These are phyloP conservation scores for Abortiporus biennis DNA, from an alignment of 1,284 basidiomycete genomes.

Conservation along the genomic window DNA sequence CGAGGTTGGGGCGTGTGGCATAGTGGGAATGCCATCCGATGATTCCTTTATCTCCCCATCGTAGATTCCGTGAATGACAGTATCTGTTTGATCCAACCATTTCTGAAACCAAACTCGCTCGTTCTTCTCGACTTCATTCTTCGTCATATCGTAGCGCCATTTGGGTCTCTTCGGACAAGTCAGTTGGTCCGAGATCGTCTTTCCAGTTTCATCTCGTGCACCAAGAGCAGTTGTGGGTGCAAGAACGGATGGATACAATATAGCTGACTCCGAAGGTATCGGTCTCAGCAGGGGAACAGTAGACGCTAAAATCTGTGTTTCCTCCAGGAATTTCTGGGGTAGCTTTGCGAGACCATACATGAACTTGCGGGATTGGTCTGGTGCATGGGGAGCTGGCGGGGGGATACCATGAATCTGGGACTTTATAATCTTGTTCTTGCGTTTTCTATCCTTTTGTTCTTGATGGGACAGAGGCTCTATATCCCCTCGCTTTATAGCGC, in stretches of 20 bases:
- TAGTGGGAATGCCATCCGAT: slow-evolving; percentile 22
- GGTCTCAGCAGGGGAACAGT: slow-evolving; percentile 54
- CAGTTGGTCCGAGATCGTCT: slow-evolving; percentile 22
- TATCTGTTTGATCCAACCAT: slow-evolving; percentile 66
- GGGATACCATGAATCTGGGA: slow-evolving; percentile 9
- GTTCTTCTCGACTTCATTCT: slow-evolving; percentile 82
- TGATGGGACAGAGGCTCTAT: slow-evolving; percentile 30
- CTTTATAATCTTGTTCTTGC: slow-evolving; percentile 6
- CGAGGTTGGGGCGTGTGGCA: slow-evolving; percentile 66
- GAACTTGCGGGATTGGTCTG: slow-evolving; percentile 45
- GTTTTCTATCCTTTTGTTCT: slow-evolving; percentile 16
- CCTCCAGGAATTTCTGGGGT: slow-evolving; percentile 55
- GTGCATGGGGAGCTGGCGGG: slow-evolving; percentile 18
- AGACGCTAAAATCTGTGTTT: slow-evolving; percentile 54
- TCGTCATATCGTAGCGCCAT: slow-evolving; percentile 79
- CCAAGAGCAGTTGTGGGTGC: background rate
- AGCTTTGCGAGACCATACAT: slow-evolving; percentile 72
- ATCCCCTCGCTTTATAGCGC: slow-evolving; percentile 81
- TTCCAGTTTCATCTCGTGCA: slow-evolving; percentile 22
- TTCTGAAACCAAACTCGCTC: slow-evolving; percentile 75
- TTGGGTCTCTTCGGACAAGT: slow-evolving; percentile 72
- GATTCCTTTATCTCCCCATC: slow-evolving; percentile 16
- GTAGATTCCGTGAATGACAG: slow-evolving; percentile 50
- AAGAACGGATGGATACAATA: slow-evolving; percentile 29
- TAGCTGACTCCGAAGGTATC: slow-evolving; percentile 36